These are phyloP conservation scores for Kazachstania sp. DNA, from an alignment of 1,139 yeast genomes.

Conservation along the genomic window DNA sequence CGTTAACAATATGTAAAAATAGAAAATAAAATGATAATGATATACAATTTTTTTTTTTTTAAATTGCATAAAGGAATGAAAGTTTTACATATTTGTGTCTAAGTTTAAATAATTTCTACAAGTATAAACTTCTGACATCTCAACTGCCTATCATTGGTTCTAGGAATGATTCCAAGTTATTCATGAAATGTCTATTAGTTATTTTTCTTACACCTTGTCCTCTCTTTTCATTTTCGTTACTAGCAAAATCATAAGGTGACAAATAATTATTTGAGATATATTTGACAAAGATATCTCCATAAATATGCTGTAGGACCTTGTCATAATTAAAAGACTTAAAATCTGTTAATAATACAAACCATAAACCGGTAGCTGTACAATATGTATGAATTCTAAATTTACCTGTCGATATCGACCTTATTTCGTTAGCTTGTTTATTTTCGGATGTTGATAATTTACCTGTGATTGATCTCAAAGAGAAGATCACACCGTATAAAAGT, in stretches of 20 bases:
- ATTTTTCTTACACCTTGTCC: slow-evolving; percentile 29
- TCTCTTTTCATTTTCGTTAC: slow-evolving; percentile 22
- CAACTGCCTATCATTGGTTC: slow-evolving; percentile 25
- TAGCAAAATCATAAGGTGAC: slow-evolving; percentile 28
- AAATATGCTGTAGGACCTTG: slow-evolving; percentile 55
- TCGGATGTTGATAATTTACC: slow-evolving; percentile 42
- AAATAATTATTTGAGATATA: slow-evolving; percentile 54
- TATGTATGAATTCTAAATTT: slow-evolving; percentile 68
- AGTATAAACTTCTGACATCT: neutral
- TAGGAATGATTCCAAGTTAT: slow-evolving; percentile 24
- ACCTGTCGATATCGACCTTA: slow-evolving; percentile 62
- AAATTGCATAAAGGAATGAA: neutral
- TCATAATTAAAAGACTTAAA: slow-evolving; percentile 52
- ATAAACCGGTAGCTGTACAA: slow-evolving; percentile 72
- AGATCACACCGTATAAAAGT: slow-evolving; percentile 78
- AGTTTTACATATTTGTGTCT: neutral
- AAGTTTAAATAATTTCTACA: neutral
- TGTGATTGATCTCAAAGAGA: slow-evolving; percentile 69
- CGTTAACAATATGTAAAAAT: slow-evolving; percentile 12
- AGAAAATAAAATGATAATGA: neutral
- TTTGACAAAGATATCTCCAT: slow-evolving; percentile 57
- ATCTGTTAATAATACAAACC: slow-evolving; percentile 70
- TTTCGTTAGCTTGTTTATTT: slow-evolving; percentile 34
- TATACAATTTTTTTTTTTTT: neutral
- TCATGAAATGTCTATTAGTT: slow-evolving; percentile 24